These are phyloP conservation scores for Conticribra guillardii DNA, from an alignment of 108 stramenopile genomes.

Conservation along the genomic window DNA sequence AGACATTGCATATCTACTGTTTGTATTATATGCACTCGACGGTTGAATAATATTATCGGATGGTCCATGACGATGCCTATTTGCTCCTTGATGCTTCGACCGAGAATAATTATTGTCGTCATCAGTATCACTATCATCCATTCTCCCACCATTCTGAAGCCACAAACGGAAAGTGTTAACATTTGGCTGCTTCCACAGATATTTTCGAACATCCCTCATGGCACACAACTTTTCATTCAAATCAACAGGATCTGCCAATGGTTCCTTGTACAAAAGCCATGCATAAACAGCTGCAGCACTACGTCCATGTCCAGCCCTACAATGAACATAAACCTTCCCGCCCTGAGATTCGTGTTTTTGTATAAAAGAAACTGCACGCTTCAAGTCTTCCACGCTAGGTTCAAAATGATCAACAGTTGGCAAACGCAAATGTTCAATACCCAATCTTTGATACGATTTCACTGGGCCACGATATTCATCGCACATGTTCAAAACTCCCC, in stretches of 20 bases:
- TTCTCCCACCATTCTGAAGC: conserved; percentile 45
- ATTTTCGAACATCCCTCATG: conserved; percentile 72
- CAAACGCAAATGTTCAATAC: conserved; percentile 73
- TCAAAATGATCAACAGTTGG: conserved; percentile 90
- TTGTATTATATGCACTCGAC: neutral
- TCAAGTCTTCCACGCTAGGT: conserved; percentile 72
- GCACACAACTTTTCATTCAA: conserved; percentile 69
- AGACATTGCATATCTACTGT: neutral
- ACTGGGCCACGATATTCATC: conserved; percentile 81
- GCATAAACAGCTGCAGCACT: conserved; percentile 83
- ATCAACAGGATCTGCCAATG: conserved; percentile 55
- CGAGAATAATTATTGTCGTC: too few species aligned
- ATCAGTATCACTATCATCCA: conserved; percentile 20
- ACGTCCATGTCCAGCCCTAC: conserved; percentile 87
- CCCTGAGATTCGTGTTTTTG: conserved; percentile 62
- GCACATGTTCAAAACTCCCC: conserved; percentile 85
- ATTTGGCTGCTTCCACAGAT: conserved; percentile 79
- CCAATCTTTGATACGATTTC: conserved; percentile 63
- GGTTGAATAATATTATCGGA: neutral
- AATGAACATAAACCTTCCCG: conserved; percentile 80
- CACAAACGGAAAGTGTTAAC: conserved; percentile 57
- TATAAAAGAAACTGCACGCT: conserved; percentile 75
- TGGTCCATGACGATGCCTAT: neutral
- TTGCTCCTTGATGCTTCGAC: neutral
- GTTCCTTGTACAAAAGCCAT: conserved; percentile 68